These are phyloP conservation scores for Clathrospora elynae DNA, from an alignment of 2,329 filamentous ascomycete genomes.

Conservation along the genomic window DNA sequence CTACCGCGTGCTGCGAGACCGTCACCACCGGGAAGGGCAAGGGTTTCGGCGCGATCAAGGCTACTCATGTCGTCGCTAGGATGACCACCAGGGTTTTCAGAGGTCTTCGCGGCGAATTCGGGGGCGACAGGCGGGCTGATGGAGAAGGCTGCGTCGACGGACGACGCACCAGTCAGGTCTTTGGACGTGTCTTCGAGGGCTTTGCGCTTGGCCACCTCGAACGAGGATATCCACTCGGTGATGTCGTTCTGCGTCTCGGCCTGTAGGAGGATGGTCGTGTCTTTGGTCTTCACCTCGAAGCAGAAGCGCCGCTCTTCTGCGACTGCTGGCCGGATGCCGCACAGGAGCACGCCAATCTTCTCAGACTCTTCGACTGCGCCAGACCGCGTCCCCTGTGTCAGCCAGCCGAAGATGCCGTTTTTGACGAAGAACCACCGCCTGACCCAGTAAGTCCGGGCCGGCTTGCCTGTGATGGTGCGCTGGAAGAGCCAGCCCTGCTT, in stretches of 20 bases:
- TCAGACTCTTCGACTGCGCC: slow-evolving; percentile 93
- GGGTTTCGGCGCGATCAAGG: slow-evolving; percentile 66
- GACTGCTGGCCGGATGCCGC: slow-evolving; percentile 87
- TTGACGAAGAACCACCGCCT: slow-evolving; percentile 95
- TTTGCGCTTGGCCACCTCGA: slow-evolving; percentile 91
- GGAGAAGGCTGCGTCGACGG: slow-evolving; percentile 78
- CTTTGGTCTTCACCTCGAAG: slow-evolving; percentile 98
- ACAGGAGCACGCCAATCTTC: slow-evolving; percentile 91
- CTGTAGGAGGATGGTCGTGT: slow-evolving; percentile 84
- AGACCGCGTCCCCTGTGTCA: slow-evolving; percentile 78
- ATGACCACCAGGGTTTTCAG: slow-evolving; percentile 66
- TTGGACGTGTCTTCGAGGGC: slow-evolving; percentile 76
- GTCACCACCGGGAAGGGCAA: slow-evolving; percentile 67
- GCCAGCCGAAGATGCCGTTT: slow-evolving; percentile 93
- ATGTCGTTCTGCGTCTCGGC: slow-evolving; percentile 90
- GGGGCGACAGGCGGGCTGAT: slow-evolving; percentile 86
- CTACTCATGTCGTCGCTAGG: slow-evolving; percentile 59
- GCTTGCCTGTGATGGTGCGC: slow-evolving; percentile 81
- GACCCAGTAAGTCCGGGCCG: slow-evolving; percentile 86
- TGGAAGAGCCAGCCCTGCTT: slow-evolving; percentile 96
- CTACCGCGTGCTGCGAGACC: slow-evolving; percentile 66
- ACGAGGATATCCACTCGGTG: slow-evolving; percentile 92
- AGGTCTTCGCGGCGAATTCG: slow-evolving; percentile 83
- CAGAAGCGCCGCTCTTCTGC: slow-evolving; percentile 95
- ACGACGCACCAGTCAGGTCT: slow-evolving; percentile 53